Base-by-base conservation (phyloP, 169 alveolate genomes). In the Plasmodium yoelii region DNA sequence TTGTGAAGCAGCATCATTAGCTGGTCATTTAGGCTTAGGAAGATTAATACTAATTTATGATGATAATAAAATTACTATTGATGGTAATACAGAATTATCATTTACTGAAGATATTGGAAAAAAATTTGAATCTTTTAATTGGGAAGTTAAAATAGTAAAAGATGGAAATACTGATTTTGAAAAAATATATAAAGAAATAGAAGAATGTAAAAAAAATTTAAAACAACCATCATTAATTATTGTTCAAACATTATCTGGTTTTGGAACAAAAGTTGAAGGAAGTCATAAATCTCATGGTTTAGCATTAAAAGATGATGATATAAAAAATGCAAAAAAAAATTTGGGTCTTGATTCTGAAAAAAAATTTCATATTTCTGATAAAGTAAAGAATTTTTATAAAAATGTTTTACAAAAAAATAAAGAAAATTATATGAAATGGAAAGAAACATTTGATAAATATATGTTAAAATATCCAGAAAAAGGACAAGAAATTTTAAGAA, bases 281-380 rank as follows among this genome's bases (percentile, higher is more conserved):
- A 95, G 94, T n/a, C 91, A 90, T 72, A 94, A 95, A 28, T 95
- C 94, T 51, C 97, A 95, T 72, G 97, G 97, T 2, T 93, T 95
- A 22, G 96, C 97, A 57, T 75, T 95, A 60, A 90, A 93, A 10
- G 93, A 91, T 28, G 97, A 95, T 73, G 97, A 95, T 87, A 72
- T 94, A 10, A 88, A 80, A 72, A 87, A 73, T 24, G 90, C 94
- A 1, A 88, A 91, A 74, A 42, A 6, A 73, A 49, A 89, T 88
- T 86, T 86, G 51, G 94, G 95, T 57, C 64, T 92, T 47, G 92
- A 87, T 57, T 93, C 93, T n/a, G 94, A 93, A 49, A 90, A 92
- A 56, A 46, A 42, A 65, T 93, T 94, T 71, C 93, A 94, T 63
- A 80, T 92, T 51, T 93, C 95, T 9, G 94, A 93, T n/a, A 88